phyloP scores from a whole-genome alignment of 2,329 filamentous ascomycete species.

The Microascus cirrosus region DNA sequence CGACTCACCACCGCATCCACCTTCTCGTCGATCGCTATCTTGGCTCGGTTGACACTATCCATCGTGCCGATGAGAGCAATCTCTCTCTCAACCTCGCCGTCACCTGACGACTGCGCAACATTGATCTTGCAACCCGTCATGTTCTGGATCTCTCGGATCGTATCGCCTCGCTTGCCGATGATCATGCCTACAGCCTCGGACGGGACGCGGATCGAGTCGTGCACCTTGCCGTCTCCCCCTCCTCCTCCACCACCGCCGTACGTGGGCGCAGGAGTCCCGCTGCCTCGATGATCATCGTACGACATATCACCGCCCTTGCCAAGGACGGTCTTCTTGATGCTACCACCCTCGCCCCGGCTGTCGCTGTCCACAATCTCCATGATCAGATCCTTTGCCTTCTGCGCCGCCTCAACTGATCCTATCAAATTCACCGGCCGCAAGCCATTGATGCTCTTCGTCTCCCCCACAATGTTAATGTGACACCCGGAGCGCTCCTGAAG shows the following conservation, averaged over 20 bases:
- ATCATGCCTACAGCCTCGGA: conserved; percentile 94
- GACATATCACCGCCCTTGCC: conserved; percentile 18
- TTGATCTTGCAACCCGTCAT: conserved; percentile 89
- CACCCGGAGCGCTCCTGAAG: conserved; percentile 87
- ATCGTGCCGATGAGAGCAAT: conserved; percentile 74
- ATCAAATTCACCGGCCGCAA: conserved; percentile 85
- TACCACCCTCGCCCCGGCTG: conserved; percentile 38
- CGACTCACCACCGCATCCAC: conserved; percentile 71
- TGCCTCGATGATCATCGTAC: conserved; percentile 17
- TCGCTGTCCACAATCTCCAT: conserved; percentile 93
- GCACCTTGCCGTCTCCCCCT: conserved; percentile 33
- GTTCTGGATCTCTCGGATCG: conserved; percentile 88
- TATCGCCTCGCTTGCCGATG: conserved; percentile 88
- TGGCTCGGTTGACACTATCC: conserved; percentile 69
- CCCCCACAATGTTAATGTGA: conserved; percentile 89
- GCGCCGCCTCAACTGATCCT: conserved; percentile 62
- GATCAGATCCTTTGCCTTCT: conserved; percentile 74
- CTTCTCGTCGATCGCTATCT: conserved; percentile 81
- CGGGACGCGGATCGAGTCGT: conserved; percentile 74
- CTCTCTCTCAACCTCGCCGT: conserved; percentile 69
- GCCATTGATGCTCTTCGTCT: conserved; percentile 86
- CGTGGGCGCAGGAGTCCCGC: background rate
- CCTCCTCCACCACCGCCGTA: background rate
- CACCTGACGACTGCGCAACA: conserved; percentile 69
- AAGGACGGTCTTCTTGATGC: conserved; percentile 15